These are phyloP conservation scores for Apostasia ramifera DNA, from an alignment of 106 monocot genomes.

Conservation along the genomic window DNA sequence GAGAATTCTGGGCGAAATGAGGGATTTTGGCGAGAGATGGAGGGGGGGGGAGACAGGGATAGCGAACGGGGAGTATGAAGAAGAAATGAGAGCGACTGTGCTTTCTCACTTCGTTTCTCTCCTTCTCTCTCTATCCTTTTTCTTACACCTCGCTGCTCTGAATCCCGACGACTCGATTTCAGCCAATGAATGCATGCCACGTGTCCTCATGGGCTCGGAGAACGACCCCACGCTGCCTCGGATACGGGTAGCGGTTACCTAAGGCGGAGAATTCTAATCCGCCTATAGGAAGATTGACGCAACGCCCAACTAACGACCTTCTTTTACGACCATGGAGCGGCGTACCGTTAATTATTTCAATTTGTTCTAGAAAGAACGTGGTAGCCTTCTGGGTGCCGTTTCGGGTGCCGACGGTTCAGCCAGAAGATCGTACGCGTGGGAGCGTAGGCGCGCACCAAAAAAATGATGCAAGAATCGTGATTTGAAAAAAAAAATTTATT, in stretches of 20 bases:
- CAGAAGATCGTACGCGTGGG: too few species aligned
- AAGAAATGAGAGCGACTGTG: constrained; percentile 19
- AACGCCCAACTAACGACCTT: not conserved
- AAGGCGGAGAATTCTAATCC: constrained; percentile 7
- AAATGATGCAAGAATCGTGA: not conserved
- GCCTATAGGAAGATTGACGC: not conserved
- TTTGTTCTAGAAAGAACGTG: not conserved
- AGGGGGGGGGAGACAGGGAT: not conserved
- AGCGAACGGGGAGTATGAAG: not conserved
- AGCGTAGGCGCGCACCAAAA: not conserved
- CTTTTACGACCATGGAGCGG: not conserved
- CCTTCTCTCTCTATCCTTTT: constrained; percentile 9
- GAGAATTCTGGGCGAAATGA: not conserved
- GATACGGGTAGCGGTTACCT: constrained; percentile 25
- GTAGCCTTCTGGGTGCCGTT: not conserved
- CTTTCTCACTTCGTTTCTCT: not conserved
- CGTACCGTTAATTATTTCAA: not conserved
- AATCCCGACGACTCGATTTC: constrained; percentile 41
- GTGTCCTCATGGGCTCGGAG: constrained; percentile 4
- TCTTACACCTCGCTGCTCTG: constrained; percentile 21
- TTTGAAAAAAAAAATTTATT: not conserved
- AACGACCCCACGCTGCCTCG: constrained; percentile 8
- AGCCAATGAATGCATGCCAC: constrained; percentile 14
- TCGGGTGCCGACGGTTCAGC: not conserved
- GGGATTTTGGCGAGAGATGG: constrained; percentile 5